Base-by-base conservation (phyloP, 495 filamentous ascomycete species). In the Massariosphaeria phaeospora region DNA sequence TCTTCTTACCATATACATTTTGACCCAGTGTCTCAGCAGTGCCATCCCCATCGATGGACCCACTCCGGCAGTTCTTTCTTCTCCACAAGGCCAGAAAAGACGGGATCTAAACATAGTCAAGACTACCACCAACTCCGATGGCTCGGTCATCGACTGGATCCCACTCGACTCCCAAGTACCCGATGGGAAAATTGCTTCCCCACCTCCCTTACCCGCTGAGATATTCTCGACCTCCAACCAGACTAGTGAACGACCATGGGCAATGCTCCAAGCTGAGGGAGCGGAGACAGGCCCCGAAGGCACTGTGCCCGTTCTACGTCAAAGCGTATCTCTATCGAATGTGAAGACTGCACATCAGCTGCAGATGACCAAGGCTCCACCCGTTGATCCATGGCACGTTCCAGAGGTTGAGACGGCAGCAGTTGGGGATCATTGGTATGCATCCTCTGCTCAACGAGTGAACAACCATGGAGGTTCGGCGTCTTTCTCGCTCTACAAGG, bases 381-480 rank as follows among this genome's bases (percentile, higher is more conserved):
- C 51, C n/a, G 33, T 40, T 12, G 21, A 41, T 35, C 34, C 24
- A 4, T 11, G 29, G n/a, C 17, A n/a, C 4, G 11, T 2, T 11
- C 1, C 41, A 46, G 30, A 55, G 3, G 7, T 45, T 2, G 18
- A 42, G 8, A 27, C 24, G 3, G 21, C n/a, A 25, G 51, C 51
- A 3, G 51, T 39, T 27, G 51, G 51, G 2, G 51, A 55, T 36
- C 51, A 55, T 17, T 55, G 51, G 51, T 55, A 55, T 34, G 51
- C 51, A 8, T 55, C 51, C 2, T 36, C 41, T 25, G 40, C 51
- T 12, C 41, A 55, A 27, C 13, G 6, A 8, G 41, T 55, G 11
- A 38, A 33, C 9, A 46, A 55, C 21, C 26, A 15, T 23, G 51
- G 51, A 26, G 51, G 51, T 15, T 36, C 25, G 23, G 51, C 51